Conservation (phyloP, 1,284 basidiomycete genomes). For the Volvariella volvacea region DNA sequence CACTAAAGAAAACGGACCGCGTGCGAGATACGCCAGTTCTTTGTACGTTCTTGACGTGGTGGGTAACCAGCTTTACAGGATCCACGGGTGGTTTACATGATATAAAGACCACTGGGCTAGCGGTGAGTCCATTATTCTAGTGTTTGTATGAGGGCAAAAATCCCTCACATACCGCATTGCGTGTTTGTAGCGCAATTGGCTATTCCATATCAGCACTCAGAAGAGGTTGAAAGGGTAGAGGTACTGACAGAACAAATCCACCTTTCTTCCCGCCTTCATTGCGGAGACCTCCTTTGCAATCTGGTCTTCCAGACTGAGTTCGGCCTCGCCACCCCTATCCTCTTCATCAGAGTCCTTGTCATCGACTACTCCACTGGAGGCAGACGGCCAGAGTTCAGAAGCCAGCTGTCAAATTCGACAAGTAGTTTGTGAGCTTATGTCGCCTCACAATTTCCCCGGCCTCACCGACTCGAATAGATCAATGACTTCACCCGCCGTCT, state of each 20-base stretch:
- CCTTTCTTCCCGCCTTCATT: conserved; percentile 58
- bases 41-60: conserved; percentile 56
- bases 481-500: conserved; percentile 67
- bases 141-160: background rate
- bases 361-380: conserved; percentile 11
- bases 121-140: background rate
- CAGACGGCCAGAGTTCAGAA: conserved; percentile 60
- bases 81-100: conserved; percentile 71
- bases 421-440: no score
- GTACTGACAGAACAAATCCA: conserved; percentile 57
- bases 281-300: conserved; percentile 63
- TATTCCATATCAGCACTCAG: conserved; percentile 19
- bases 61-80: conserved; percentile 64
- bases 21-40: conserved; percentile 59
- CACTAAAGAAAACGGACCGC: conserved; percentile 33
- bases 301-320: conserved; percentile 57
- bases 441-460: conserved; percentile 6
- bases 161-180: conserved; percentile 55
- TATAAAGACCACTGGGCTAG: conserved; percentile 62
- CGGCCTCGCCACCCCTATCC: conserved; percentile 27
- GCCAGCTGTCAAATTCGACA: conserved; percentile 62
- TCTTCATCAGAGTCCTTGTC: conserved; percentile 16
- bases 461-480: conserved; percentile 71
- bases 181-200: conserved; percentile 73
- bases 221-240: conserved; percentile 4